Evolutionary conservation across 805 yeast genomes (phyloP), one percentile per base, ranked within the genome.

Genomic region (Kodamaea hsintzibuensis): DNA sequence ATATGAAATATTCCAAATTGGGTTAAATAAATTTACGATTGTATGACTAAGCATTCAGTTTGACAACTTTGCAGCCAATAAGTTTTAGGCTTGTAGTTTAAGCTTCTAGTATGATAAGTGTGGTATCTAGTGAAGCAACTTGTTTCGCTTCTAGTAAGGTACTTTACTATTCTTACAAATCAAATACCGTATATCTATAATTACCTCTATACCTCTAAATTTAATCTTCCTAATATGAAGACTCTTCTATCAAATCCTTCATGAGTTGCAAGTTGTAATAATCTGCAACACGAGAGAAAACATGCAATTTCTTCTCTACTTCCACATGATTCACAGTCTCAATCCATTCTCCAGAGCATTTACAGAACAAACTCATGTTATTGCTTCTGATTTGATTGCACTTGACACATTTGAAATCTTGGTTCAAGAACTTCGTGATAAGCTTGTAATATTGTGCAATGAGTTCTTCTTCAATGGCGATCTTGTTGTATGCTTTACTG

Each of bases 331-430:
- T 64, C 17, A 84, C 66, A 0, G 89, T 83, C 47, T 82, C 85
- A 3, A 69, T 74, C 97, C 96, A 91, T 13, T 71, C 66, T 7
- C 99, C 99, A 0, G 99, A 93, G 67, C 99, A 95, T 17, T 81
- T 71, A 69, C 99, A 96, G 66, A 84, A 84, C 30, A 76, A 76
- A 33, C 91, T 80, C 81, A 95, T 77, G 57, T 86, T 85, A 60
- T 82, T 86, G 37, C 81, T 83, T 61, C 83, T 83, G 53, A 90
- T 74, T 53, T 76, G 81, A 22, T 82, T 78, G 70, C 99, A 95
- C 64, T 89, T 91, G 14, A 73, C 65, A 69, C 99, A 95, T 60
- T 81, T 82, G 61, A 88, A 74, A 68, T 93, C 98, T 70, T 95
- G 99, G 18, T 81, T 74, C 66, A 83, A 82, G 68, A 81, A 95